Evolutionary conservation across 768 basidiomycete species (phyloP).

Genomic region (Flagelloscypha sp.): DNA sequence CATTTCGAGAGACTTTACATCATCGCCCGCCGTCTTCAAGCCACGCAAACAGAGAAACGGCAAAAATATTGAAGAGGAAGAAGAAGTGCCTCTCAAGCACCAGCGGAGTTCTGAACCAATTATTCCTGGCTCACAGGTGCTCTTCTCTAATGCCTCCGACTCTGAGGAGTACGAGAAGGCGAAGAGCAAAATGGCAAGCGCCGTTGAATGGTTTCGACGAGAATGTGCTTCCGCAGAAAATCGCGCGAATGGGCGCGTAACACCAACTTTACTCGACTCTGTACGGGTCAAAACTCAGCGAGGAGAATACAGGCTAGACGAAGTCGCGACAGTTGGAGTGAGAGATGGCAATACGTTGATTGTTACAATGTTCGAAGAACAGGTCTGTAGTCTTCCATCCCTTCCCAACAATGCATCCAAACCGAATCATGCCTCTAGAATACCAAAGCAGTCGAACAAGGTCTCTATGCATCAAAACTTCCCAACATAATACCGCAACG

Average conservation of each 20-base stretch:
- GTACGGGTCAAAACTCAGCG: conserved; percentile 52
- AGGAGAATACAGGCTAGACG: conserved; percentile 43
- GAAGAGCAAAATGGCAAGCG: conserved; percentile 52
- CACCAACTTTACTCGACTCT: conserved; percentile 59
- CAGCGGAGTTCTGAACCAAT: conserved; percentile 24
- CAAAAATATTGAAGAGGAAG: too few relatives aligned
- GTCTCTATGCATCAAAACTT: conserved; percentile 66
- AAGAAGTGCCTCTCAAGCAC: too few relatives aligned
- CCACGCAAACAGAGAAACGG: too few relatives aligned
- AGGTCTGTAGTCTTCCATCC: conserved; percentile 37
- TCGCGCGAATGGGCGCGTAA: conserved; percentile 70
- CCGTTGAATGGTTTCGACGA: conserved; percentile 69
- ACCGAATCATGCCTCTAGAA: conserved; percentile 40
- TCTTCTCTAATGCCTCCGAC: conserved; percentile 44
- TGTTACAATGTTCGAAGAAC: conserved; percentile 71
- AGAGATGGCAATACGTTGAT: conserved; percentile 67
- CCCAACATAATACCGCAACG: conserved; percentile 67
- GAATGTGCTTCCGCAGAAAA: conserved; percentile 67
- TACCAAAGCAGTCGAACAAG: conserved; percentile 67
- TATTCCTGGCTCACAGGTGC: conserved; percentile 60
- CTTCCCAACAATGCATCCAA: conserved; percentile 2
- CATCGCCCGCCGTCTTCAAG: too few relatives aligned
- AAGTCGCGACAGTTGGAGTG: conserved; percentile 75
- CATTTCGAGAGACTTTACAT: too few relatives aligned
- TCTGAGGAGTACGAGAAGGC: conserved; percentile 54